Evolutionary conservation across 2,329 filamentous ascomycete species (phyloP), one percentile per base, ranked within the genome.

Genomic region (Beauveria varroae): DNA sequence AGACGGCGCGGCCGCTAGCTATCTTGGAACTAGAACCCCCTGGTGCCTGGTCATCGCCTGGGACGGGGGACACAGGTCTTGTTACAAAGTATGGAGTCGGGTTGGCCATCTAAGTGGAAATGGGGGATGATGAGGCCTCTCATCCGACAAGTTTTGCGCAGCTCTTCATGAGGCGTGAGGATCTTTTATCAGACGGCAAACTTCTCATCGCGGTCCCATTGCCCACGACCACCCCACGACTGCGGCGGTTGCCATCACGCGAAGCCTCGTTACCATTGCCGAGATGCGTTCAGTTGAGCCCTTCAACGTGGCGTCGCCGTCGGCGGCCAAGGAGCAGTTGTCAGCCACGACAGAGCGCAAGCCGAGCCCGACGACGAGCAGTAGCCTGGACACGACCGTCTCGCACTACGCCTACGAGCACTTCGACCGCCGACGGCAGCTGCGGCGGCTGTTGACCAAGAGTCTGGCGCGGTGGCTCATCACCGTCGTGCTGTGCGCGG

Each of bases 401-500:
- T 34, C 41, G n/a, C 65, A 66, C 63, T 65, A 66, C 62, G 58
- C 64, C 16, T 66, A 64, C 30, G 65, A 67, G 59, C 62, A 59
- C 10, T 67, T 69, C 22, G 50, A 65, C 60, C 64, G 54, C 47
- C 16, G 63, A 22, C 59, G 41, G 8, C 68, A 70, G 61, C 60
- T 68, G 22, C 64, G 63, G 18, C 57, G 57, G 20, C 60, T 69
- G 46, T 46, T 67, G 3, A 44, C 63, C 28, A 54, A 53, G 12
- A 66, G 65, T 55, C 22, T 63, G 20, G 18, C 22, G 16, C 67
- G 69, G 53, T 74, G 71, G 71, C 50, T 70, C 8, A 34, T 72
- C 20, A 73, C 71, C 9, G 51, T 69, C 44, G 60, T 62, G n/a
- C 63, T 74, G 44, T 68, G 69, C n/a, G 57, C 57, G 18, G 65